phyloP scores from a whole-genome alignment of 192 early-diverging fungal species.

The Entomortierella chlamydospora region DNA sequence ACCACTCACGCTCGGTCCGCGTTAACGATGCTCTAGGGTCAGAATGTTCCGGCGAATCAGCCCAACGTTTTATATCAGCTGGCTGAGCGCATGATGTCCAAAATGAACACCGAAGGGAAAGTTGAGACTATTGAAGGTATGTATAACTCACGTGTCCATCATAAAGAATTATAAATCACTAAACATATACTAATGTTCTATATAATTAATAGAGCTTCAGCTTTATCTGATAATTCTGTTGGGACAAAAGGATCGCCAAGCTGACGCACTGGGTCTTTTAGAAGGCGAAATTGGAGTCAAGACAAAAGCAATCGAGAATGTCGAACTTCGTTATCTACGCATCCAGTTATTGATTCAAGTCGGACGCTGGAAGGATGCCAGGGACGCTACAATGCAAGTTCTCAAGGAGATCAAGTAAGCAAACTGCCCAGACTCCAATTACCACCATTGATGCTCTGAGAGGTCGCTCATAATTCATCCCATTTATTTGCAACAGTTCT shows the following conservation, averaged over 20 bases:
- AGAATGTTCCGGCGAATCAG: constrained; percentile 42
- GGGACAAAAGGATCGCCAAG: constrained; percentile 70
- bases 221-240: constrained; percentile 81
- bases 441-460: not conserved
- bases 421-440: not conserved
- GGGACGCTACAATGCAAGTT: constrained; percentile 52
- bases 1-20: no score
- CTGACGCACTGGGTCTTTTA: constrained; percentile 73
- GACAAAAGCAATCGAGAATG: constrained; percentile 72
- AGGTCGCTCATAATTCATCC: not conserved
- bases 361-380: constrained; percentile 59
- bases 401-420: constrained; percentile 55
- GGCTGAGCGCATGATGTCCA: constrained; percentile 87
- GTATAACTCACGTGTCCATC: no score
- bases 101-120: constrained; percentile 74
- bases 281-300: constrained; percentile 69
- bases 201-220: constrained; percentile 67
- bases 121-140: constrained; percentile 75
- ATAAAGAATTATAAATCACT: no score
- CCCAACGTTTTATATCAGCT: constrained; percentile 70
- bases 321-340: constrained; percentile 74
- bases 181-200: not conserved
- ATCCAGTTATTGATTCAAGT: constrained; percentile 65
- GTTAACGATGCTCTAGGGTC: constrained; percentile 32
- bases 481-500: constrained; percentile 52